A percentile compares a stretch with the other conserved stretches of the same genome.
phyloP scores from a whole-genome alignment of 176 grass and related monocot genomes.

The Cymbopogon citratus region DNA sequence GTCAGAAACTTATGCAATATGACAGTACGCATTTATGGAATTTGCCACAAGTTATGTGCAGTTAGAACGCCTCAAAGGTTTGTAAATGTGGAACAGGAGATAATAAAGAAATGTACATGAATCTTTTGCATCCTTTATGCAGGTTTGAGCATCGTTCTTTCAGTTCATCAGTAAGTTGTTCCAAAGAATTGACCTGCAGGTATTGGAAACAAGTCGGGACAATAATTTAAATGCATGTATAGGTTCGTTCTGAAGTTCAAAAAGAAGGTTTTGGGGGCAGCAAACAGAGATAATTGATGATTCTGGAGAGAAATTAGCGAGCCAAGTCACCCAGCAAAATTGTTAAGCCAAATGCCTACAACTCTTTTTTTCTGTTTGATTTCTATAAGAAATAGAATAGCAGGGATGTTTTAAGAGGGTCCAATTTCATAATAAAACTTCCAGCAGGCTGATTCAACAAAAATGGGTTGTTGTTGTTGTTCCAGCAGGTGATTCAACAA shows the following conservation, averaged over 20 bases:
- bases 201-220: conserved; percentile 26
- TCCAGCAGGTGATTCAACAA: neutral
- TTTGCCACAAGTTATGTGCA: neutral
- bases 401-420: neutral
- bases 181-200: conserved; percentile 75
- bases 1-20: conserved; percentile 18
- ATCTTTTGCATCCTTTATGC: conserved; percentile 89
- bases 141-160: conserved; percentile 84
- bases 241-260: conserved; percentile 7
- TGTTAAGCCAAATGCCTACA: neutral
- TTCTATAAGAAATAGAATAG: neutral
- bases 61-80: neutral
- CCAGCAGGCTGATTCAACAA: neutral
- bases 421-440: neutral
- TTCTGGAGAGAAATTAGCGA: neutral
- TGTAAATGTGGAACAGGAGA: conserved; percentile 5
- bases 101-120: conserved; percentile 59
- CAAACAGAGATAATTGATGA: conserved; percentile 10
- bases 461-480: neutral
- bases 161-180: conserved; percentile 85
- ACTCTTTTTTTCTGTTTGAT: neutral
- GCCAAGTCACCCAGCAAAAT: conserved; percentile 5
- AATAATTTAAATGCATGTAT: conserved; percentile 22
- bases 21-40: neutral
- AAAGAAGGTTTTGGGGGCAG: neutral